These are phyloP conservation scores for Fragilariopsis cylindrus DNA, from an alignment of 108 stramenopile species.

Conservation along the genomic window DNA sequence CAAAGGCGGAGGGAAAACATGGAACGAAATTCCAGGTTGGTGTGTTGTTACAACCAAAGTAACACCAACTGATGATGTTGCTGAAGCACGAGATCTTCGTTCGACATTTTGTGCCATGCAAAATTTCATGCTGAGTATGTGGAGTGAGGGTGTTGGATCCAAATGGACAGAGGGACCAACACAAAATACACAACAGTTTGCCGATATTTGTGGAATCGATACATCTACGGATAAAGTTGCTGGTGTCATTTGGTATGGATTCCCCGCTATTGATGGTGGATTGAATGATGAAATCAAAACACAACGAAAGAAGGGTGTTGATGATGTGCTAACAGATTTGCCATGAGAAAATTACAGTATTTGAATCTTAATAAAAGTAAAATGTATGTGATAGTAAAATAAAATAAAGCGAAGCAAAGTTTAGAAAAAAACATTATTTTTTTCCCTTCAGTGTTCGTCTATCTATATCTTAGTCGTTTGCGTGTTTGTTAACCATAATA, in stretches of 20 bases:
- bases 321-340: slow-evolving; percentile 56
- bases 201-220: slow-evolving; percentile 64
- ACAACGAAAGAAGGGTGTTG: slow-evolving; percentile 55
- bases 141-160: slow-evolving; percentile 70
- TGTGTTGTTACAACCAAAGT: slow-evolving; percentile 60
- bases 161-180: slow-evolving; percentile 75
- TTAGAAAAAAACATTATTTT: no score
- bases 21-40: slow-evolving; percentile 60
- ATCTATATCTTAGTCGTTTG: no score
- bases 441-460: no score
- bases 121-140: slow-evolving; percentile 69
- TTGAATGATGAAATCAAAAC: slow-evolving; percentile 48
- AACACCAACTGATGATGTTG: slow-evolving; percentile 32
- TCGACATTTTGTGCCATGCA: slow-evolving; percentile 65
- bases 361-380: no score
- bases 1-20: neutral
- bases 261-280: slow-evolving; percentile 52
- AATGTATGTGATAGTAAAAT: neutral
- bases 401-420: no score
- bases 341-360: slow-evolving; percentile 29
- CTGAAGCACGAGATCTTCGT: slow-evolving; percentile 51
- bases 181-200: slow-evolving; percentile 66
- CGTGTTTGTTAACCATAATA: no score
- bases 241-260: slow-evolving; percentile 74
- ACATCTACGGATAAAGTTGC: slow-evolving; percentile 52